A percentile compares a stretch with the other conserved stretches of the same genome.
These are phyloP conservation scores for Pseudoscleropodium purum DNA, from an alignment of 225 moss, liverwort and hornwort genomes.

Conservation along the genomic window DNA sequence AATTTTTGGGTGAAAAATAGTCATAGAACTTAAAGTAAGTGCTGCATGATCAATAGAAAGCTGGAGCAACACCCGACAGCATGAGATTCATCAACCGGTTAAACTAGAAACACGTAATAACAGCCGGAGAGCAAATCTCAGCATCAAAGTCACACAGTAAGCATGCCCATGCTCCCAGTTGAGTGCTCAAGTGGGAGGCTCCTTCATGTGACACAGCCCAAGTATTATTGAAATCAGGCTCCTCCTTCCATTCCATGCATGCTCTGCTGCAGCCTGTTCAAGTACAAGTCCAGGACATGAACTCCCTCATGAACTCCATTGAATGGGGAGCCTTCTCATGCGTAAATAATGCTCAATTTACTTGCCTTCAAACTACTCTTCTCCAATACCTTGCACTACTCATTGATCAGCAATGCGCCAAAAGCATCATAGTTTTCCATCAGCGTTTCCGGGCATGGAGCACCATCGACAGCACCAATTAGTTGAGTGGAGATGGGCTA, in stretches of 20 bases:
- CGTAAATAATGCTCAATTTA: neutral
- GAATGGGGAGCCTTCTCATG: neutral
- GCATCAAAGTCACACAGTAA: neutral
- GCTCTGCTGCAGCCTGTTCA: neutral
- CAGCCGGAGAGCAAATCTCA: neutral
- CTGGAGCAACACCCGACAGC: neutral
- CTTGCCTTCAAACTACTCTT: neutral
- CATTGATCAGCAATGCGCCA: neutral
- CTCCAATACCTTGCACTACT: neutral
- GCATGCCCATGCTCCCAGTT: neutral
- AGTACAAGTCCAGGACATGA: conserved; percentile 8
- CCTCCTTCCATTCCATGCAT: conserved; percentile 18
- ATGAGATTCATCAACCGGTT: neutral
- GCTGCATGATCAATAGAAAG: neutral
- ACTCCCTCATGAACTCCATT: neutral
- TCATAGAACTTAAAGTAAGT: too few relatives aligned
- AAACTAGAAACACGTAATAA: neutral
- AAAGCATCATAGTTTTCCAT: neutral
- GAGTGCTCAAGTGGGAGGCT: conserved; percentile 25
- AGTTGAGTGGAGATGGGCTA: neutral
- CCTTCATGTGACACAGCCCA: conserved; percentile 26
- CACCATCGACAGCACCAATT: neutral
- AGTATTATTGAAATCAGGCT: neutral
- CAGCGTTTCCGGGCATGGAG: neutral
- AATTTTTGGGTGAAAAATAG: too few relatives aligned